Percentiles rank a stretch among this genome's conserved stretches.
phyloP scores from a whole-genome alignment of 768 basidiomycete genomes.

The Nidularia sp. region DNA sequence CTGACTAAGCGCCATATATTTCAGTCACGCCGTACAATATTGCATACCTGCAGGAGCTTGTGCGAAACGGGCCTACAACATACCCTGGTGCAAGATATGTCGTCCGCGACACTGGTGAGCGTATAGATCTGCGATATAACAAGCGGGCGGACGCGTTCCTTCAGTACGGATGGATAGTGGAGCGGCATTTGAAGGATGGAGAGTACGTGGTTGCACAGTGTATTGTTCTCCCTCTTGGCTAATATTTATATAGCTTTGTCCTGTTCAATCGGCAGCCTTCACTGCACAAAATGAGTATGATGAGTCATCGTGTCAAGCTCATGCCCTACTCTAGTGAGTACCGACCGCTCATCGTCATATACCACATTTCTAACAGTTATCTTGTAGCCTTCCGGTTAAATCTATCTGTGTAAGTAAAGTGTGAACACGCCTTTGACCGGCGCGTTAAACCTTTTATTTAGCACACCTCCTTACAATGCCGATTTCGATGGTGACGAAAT shows the following conservation, averaged over 20 bases:
- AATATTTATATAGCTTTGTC: conserved; percentile 54
- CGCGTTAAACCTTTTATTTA: conserved; percentile 27
- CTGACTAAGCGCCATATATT: conserved; percentile 4
- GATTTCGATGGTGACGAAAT: conserved; percentile 99
- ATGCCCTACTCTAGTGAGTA: conserved; percentile 97
- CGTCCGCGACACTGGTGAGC: conserved; percentile 94
- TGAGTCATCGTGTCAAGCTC: conserved; percentile 95
- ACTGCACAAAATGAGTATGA: conserved; percentile 99
- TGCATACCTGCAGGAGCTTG: conserved; percentile 87
- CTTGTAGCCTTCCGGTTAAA: conserved; percentile 89
- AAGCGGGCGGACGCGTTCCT: conserved; percentile 93
- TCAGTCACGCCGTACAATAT: conserved; percentile 97
- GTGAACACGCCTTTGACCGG: conserved; percentile 12
- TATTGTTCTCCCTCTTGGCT: conserved; percentile 2
- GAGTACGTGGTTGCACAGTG: conserved; percentile 60
- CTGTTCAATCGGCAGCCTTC: conserved; percentile 98
- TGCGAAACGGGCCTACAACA: conserved; percentile 88
- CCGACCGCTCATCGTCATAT: neutral
- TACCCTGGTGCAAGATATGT: conserved; percentile 98
- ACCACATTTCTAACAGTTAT: conserved; percentile 4
- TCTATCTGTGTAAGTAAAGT: conserved; percentile 82
- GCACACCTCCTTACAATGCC: conserved; percentile 97
- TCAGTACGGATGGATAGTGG: conserved; percentile 98
- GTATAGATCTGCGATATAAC: conserved; percentile 95
- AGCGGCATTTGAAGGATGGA: conserved; percentile 95